phyloP scores from a whole-genome alignment of 2,329 filamentous ascomycete genomes.

The Pleomassaria siparia region DNA sequence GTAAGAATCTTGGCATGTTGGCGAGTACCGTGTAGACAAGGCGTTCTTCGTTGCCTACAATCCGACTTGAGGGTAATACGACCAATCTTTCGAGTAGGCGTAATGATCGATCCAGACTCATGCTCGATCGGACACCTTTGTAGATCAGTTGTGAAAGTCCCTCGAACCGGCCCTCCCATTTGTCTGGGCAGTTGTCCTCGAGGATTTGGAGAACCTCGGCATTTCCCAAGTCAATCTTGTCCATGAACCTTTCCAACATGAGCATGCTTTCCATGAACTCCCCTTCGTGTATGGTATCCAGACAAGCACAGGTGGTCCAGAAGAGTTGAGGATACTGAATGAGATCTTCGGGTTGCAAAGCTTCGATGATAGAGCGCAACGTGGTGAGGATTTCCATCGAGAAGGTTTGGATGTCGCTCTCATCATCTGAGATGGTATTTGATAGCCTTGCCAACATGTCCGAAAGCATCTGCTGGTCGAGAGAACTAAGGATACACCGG shows the following conservation, averaged over 20 bases:
- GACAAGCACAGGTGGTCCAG: conserved; percentile 94
- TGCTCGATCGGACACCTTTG: conserved; percentile 86
- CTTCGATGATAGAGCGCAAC: conserved; percentile 84
- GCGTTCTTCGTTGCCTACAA: conserved; percentile 80
- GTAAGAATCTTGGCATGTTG: conserved; percentile 85
- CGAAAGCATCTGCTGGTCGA: conserved; percentile 91
- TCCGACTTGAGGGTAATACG: conserved; percentile 72
- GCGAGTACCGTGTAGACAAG: conserved; percentile 85
- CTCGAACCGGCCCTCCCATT: conserved; percentile 88
- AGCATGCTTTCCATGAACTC: conserved; percentile 90
- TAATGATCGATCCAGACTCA: conserved; percentile 77
- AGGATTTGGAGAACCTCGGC: conserved; percentile 69
- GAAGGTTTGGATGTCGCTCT: conserved; percentile 90
- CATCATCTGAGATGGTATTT: conserved; percentile 95
- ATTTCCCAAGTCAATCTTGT: conserved; percentile 78
- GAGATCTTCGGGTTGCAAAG: conserved; percentile 76
- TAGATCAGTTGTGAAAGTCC: conserved; percentile 84
- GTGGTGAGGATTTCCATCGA: conserved; percentile 98
- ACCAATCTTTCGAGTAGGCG: conserved; percentile 77
- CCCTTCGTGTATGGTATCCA: conserved; percentile 94
- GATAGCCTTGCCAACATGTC: conserved; percentile 95
- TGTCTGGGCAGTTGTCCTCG: conserved; percentile 74
- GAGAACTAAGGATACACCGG: conserved; percentile 83
- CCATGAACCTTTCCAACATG: conserved; percentile 85
- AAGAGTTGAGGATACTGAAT: conserved; percentile 93